Base-by-base conservation (phyloP, 495 filamentous ascomycete species). In the Talaromyces ruber region DNA sequence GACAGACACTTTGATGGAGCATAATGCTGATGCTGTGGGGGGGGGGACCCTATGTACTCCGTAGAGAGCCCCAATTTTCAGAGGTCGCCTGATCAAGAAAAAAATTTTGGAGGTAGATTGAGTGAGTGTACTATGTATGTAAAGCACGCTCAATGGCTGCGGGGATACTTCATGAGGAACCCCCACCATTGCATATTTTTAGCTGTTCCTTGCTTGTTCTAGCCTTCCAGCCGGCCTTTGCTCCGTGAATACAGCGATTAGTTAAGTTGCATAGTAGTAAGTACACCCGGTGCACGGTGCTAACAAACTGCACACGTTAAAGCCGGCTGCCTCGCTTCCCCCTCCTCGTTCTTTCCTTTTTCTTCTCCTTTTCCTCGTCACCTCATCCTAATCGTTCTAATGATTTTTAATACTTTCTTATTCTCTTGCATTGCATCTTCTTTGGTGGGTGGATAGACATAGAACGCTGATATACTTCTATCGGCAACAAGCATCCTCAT, bases 31-130 rank as follows among this genome's bases (percentile, higher is more conserved):
- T 24, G 22, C 11, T 16, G 50, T 53, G 50, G 50, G 25, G 45
- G 21, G 21, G 12, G 5, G 6, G 34, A n/a, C n/a, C 14, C 16
- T 9, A 21, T 47, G 43, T 30, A 57, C 53, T 29, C 26, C 53
- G 29, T 53, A 26, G 26, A 29, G 18, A n/a, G 37, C n/a, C 25
- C 37, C 9, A 18, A 18, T 50, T 60, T 28, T 60, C 39, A 8
- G 7, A 30, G 59, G 59, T 60, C 59, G 59, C 43, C 59, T 60
- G 59, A 60, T 52, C 43, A 52, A 16, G 39, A 60, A 60, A 60
- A 60, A 60, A 59, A 54, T n/a, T 47, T 21, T 32, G 9, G 30
- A 32, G 4, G 30, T 32, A 32, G 9, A 9, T 32, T 9, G 4
- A 32, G 34, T 37, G 12, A 14, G 34, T 37, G 43, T 21, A 47